Conservation (phyloP, 2,329 filamentous ascomycete genomes). For the Apiospora aurea region DNA sequence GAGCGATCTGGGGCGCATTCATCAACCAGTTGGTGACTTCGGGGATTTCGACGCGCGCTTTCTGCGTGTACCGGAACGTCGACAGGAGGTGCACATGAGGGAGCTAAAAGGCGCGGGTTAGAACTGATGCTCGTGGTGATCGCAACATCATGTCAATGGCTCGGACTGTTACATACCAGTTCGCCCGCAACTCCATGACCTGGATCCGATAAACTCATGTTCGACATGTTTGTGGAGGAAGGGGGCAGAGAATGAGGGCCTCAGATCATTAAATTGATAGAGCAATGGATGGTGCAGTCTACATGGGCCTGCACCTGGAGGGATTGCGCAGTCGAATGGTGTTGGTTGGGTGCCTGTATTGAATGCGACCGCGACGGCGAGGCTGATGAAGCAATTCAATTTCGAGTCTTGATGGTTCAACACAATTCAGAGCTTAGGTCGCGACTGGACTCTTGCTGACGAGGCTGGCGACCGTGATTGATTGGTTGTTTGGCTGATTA, state of each 20-base stretch:
- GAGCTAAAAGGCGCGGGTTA: conserved; percentile 59
- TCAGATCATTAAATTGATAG: conserved; percentile 7
- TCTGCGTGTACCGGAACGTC: conserved; percentile 78
- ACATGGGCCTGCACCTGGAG: neutral
- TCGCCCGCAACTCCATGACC: conserved; percentile 54
- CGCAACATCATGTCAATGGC: conserved; percentile 22
- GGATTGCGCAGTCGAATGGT: neutral
- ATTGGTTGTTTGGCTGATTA: neutral
- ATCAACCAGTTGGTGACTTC: conserved; percentile 86
- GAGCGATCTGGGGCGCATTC: conserved; percentile 83
- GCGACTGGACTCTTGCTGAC: conserved; percentile 16
- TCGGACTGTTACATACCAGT: conserved; percentile 42
- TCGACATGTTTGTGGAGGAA: conserved; percentile 35
- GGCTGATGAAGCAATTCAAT: conserved; percentile 20
- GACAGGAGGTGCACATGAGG: conserved; percentile 92
- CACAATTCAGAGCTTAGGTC: conserved; percentile 16
- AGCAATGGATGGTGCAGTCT: neutral
- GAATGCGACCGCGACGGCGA: conserved; percentile 17
- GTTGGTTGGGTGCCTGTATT: neutral
- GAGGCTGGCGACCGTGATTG: conserved; percentile 7
- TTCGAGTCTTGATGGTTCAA: conserved; percentile 20
- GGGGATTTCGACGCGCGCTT: conserved; percentile 73
- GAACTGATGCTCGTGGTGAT: conserved; percentile 27
- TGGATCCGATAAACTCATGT: conserved; percentile 49
- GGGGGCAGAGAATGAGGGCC: conserved; percentile 23